Evolutionary conservation across 768 basidiomycete genomes (phyloP).

Genomic region (Russula sp.): DNA sequence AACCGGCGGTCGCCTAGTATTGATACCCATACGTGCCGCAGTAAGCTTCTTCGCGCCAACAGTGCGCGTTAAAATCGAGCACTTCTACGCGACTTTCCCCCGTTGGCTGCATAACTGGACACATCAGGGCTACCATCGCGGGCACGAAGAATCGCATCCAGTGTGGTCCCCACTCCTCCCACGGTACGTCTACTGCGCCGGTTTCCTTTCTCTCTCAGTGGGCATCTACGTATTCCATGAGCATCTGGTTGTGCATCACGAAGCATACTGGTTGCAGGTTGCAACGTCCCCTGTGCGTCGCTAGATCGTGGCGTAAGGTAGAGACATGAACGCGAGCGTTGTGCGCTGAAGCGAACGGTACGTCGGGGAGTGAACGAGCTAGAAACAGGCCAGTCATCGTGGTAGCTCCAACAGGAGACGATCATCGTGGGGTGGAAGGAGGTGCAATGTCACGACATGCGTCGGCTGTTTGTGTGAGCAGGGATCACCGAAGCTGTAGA

Average conservation of each 20-base stretch:
- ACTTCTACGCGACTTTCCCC: slow-evolving; percentile 29
- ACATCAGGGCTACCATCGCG: slow-evolving; percentile 25
- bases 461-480: slow-evolving; percentile 6
- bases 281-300: no score
- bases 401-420: slow-evolving; percentile 28
- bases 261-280: no score
- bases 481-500: slow-evolving; percentile 42
- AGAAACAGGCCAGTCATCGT: slow-evolving; percentile 37
- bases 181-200: slow-evolving; percentile 31
- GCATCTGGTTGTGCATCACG: slow-evolving; percentile 38
- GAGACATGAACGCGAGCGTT: slow-evolving; percentile 35
- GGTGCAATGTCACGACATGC: slow-evolving; percentile 33
- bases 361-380: slow-evolving; percentile 1
- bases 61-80: slow-evolving; percentile 38
- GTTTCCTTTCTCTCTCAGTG: slow-evolving; percentile 4
- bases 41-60: slow-evolving; percentile 9
- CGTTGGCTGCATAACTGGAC: slow-evolving; percentile 28
- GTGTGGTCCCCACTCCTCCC: slow-evolving; percentile 43
- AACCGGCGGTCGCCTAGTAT: neutral
- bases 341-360: slow-evolving; percentile 31
- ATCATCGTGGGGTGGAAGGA: slow-evolving; percentile 31
- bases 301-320: slow-evolving; percentile 32
- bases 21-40: slow-evolving; percentile 11
- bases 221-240: slow-evolving; percentile 31
- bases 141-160: slow-evolving; percentile 39